A percentile compares a stretch with the other conserved stretches of the same genome.
Evolutionary conservation across 768 basidiomycete species (phyloP).

Genomic region (Mrakia blollopis): DNA sequence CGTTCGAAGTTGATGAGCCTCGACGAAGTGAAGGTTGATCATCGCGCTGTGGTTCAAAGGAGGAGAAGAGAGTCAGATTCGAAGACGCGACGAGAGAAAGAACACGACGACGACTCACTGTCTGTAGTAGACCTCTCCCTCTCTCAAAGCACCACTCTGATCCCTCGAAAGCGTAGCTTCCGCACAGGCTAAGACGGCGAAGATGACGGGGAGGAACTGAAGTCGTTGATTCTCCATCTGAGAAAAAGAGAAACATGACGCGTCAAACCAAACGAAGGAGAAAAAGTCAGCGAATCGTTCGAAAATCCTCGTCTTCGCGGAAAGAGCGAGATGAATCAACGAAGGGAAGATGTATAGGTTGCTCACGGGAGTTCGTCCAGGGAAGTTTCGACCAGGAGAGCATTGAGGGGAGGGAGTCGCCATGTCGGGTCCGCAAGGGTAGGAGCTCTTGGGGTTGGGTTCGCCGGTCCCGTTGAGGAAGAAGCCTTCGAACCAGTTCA

Average conservation of each 20-base stretch:
- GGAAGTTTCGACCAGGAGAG: not conserved
- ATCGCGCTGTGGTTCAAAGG: constrained; percentile 9
- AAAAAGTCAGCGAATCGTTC: not conserved
- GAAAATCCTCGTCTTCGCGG: no score
- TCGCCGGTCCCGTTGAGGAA: not conserved
- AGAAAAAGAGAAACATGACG: no score
- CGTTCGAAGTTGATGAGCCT: not conserved
- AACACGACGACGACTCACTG: not conserved
- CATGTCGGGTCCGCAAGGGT: not conserved
- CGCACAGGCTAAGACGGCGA: constrained; percentile 18
- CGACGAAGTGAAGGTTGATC: constrained; percentile 17
- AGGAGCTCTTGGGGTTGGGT: not conserved
- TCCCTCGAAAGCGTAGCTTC: constrained; percentile 11
- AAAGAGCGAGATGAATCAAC: no score
- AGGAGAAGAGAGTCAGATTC: not conserved
- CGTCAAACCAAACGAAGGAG: not conserved
- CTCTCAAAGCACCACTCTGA: not conserved
- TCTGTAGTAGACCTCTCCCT: constrained; percentile 5
- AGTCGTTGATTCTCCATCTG: constrained; percentile 10
- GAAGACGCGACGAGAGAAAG: not conserved
- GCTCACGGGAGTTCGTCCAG: constrained; percentile 1
- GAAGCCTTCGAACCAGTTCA: not conserved
- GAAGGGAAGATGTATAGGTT: not conserved
- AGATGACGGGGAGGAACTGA: constrained; percentile 20
- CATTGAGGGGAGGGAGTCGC: not conserved